Evolutionary conservation across 305 asterid genomes (phyloP).

Genomic region (Rubia balearica): DNA sequence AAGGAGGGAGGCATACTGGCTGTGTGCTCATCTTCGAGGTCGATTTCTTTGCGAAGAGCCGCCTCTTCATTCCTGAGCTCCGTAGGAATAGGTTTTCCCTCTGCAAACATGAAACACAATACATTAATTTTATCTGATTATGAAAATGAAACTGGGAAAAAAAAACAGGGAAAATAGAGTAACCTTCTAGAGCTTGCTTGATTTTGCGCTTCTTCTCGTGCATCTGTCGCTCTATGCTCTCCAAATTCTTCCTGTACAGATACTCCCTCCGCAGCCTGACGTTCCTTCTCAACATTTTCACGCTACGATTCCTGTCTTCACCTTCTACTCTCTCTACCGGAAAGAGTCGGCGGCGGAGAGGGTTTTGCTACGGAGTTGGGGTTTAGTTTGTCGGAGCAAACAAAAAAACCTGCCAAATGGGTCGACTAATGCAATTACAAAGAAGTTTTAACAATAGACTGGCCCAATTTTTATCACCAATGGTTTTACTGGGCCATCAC

Average conservation of each 20-base stretch:
- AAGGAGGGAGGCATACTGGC: constrained; percentile 37
- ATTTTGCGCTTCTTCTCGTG: constrained; percentile 89
- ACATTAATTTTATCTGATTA: neutral
- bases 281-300: constrained; percentile 66
- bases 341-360: neutral
- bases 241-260: constrained; percentile 78
- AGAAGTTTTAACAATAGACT: neutral
- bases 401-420: neutral
- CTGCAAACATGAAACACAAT: constrained; percentile 26
- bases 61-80: constrained; percentile 94
- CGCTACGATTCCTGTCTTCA: neutral
- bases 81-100: constrained; percentile 96
- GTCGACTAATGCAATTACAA: neutral
- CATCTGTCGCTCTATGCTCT: constrained; percentile 71
- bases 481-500: neutral
- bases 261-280: constrained; percentile 71
- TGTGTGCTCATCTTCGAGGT: constrained; percentile 82
- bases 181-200: constrained; percentile 70
- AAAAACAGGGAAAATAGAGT: neutral
- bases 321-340: neutral
- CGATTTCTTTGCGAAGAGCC: constrained; percentile 81
- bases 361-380: constrained; percentile 2
- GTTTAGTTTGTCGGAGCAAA: neutral
- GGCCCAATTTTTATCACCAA: neutral
- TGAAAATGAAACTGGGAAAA: neutral